A percentile compares a stretch with the other conserved stretches of the same genome.
Conservation (phyloP, 75 land plant genomes). For the Picea glauca region DNA sequence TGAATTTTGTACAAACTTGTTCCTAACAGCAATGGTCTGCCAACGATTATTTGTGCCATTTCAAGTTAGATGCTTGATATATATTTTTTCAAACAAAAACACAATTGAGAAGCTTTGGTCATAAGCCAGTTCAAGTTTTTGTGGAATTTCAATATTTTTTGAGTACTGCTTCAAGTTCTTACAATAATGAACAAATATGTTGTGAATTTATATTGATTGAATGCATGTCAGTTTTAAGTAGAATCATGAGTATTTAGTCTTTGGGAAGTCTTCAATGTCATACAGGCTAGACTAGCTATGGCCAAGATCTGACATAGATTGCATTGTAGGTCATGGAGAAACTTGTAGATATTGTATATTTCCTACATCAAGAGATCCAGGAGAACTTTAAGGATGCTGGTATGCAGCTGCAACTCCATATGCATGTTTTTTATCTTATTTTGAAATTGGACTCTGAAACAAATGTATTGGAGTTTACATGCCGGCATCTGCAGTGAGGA, state of each 20-base stretch:
- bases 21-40: neutral
- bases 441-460: neutral
- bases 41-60: neutral
- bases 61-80: neutral
- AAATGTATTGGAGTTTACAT: neutral
- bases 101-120: neutral
- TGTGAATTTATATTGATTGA: neutral
- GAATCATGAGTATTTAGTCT: neutral
- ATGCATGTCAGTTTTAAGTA: neutral
- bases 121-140: neutral
- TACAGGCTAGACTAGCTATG: neutral
- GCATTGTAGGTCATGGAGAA: slow-evolving; percentile 73
- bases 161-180: neutral
- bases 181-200: neutral
- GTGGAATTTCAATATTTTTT: neutral
- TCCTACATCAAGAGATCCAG: slow-evolving; percentile 55
- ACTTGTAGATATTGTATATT: slow-evolving; percentile 80
- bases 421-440: neutral
- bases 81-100: neutral
- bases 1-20: neutral
- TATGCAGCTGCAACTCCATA: slow-evolving; percentile 13
- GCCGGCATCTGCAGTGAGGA: neutral
- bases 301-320: neutral
- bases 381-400: slow-evolving; percentile 53
- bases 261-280: neutral